These are phyloP conservation scores for Neurospora discreta DNA, from an alignment of 495 filamentous ascomycete genomes.

Conservation along the genomic window DNA sequence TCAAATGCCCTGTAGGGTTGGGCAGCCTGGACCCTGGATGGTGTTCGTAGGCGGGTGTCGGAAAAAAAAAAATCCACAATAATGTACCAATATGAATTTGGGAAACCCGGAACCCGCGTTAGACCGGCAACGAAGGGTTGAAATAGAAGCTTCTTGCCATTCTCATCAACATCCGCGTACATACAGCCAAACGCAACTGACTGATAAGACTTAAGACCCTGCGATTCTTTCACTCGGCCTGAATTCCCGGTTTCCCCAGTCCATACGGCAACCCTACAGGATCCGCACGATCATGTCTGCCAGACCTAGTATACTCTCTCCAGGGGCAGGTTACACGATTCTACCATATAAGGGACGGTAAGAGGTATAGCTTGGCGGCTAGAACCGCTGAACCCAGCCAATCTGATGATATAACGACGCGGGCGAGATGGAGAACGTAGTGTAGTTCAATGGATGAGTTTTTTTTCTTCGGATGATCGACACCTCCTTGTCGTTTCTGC, in stretches of 20 bases:
- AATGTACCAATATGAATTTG: not conserved
- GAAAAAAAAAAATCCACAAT: not conserved
- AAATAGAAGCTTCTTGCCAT: not conserved
- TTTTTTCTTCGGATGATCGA: not conserved
- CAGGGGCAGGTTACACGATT: not conserved
- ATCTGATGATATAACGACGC: not conserved
- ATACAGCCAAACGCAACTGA: not conserved
- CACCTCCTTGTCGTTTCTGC: not conserved
- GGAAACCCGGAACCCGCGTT: not conserved
- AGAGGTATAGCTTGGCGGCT: not conserved
- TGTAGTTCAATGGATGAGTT: not conserved
- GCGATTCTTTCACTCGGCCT: not conserved
- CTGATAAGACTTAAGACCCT: not conserved
- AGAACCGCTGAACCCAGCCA: not conserved
- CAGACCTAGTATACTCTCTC: too few species aligned
- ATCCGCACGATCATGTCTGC: too few species aligned
- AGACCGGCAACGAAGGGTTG: not conserved
- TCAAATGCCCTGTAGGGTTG: not conserved
- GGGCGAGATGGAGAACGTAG: not conserved
- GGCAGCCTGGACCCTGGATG: not conserved
- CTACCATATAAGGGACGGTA: too few species aligned
- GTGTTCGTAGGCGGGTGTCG: not conserved
- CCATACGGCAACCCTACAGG: not conserved
- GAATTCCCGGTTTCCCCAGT: not conserved
- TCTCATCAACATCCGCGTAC: not conserved